Evolutionary conservation across 495 filamentous ascomycete genomes (phyloP).

Genomic region (Penicillium manginii): DNA sequence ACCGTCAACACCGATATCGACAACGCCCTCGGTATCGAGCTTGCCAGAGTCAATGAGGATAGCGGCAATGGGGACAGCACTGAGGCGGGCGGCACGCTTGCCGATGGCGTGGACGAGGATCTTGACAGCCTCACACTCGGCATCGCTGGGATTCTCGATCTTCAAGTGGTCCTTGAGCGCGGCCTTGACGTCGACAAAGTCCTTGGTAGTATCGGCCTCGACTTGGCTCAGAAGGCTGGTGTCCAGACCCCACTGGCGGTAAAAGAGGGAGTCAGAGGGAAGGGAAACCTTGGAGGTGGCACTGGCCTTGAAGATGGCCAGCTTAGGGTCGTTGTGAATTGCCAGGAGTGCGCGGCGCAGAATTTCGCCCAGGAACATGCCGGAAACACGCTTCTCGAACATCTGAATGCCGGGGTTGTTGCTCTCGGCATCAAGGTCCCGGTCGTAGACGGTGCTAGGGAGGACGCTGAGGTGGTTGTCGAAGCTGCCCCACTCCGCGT

Average conservation of each 20-base stretch:
- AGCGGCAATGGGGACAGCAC: slow-evolving; percentile 83
- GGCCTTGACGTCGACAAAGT: slow-evolving; percentile 67
- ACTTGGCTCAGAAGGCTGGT: slow-evolving; percentile 83
- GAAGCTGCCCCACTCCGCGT: slow-evolving; percentile 98
- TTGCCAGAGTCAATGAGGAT: slow-evolving; percentile 76
- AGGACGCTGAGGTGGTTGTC: slow-evolving; percentile 89
- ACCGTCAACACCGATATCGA: slow-evolving; percentile 92
- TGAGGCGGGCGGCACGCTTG: slow-evolving; percentile 84
- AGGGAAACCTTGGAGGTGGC: slow-evolving; percentile 73
- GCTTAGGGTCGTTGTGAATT: slow-evolving; percentile 61
- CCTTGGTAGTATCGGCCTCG: slow-evolving; percentile 69
- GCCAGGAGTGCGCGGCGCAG: slow-evolving; percentile 74
- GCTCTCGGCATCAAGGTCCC: slow-evolving; percentile 73
- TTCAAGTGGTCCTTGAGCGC: slow-evolving; percentile 76
- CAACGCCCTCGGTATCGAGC: slow-evolving; percentile 62
- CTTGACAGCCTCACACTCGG: slow-evolving; percentile 84
- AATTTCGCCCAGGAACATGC: slow-evolving; percentile 98
- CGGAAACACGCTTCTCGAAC: slow-evolving; percentile 97
- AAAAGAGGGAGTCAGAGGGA: slow-evolving; percentile 64
- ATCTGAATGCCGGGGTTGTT: slow-evolving; percentile 96
- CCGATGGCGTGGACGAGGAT: slow-evolving; percentile 80
- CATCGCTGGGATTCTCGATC: slow-evolving; percentile 67
- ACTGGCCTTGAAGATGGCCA: slow-evolving; percentile 71
- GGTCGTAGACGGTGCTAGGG: slow-evolving; percentile 84
- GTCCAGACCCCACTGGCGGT: slow-evolving; percentile 85